Evolutionary conservation across 2,329 filamentous ascomycete species (phyloP).

Genomic region (Chalaropsis ovoidea): DNA sequence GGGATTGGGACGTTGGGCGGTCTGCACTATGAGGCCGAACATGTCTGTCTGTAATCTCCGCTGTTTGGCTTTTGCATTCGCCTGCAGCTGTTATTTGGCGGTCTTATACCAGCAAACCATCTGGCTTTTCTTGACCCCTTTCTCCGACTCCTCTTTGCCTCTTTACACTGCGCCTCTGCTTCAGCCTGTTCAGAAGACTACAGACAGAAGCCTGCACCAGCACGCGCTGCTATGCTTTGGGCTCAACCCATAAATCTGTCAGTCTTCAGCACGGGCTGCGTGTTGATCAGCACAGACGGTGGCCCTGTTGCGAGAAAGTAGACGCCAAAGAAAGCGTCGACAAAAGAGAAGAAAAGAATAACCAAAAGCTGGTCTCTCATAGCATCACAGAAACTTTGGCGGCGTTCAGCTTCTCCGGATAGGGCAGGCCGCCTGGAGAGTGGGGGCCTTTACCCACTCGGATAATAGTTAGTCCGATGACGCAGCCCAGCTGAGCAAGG

Average conservation of each 20-base stretch:
- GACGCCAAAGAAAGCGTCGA: no score
- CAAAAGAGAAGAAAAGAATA: no score
- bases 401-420: neutral
- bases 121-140: no score
- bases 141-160: neutral
- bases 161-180: neutral
- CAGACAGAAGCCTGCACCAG: neutral
- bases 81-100: no score
- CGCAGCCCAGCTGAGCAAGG: neutral
- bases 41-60: slow-evolving; percentile 13
- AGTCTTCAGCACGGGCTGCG: neutral
- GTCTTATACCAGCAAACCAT: no score
- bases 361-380: no score
- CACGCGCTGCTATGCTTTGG: neutral
- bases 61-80: neutral
- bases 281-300: neutral
- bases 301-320: neutral
- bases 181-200: no score
- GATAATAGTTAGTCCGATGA: neutral
- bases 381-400: neutral
- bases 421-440: neutral
- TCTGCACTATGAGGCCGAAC: neutral
- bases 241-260: neutral
- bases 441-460: neutral
- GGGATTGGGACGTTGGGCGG: neutral